Percentiles rank a stretch among this genome's conserved stretches.
Evolutionary conservation across 2,329 filamentous ascomycete species (phyloP).

Genomic region (Penicillium expansum): DNA sequence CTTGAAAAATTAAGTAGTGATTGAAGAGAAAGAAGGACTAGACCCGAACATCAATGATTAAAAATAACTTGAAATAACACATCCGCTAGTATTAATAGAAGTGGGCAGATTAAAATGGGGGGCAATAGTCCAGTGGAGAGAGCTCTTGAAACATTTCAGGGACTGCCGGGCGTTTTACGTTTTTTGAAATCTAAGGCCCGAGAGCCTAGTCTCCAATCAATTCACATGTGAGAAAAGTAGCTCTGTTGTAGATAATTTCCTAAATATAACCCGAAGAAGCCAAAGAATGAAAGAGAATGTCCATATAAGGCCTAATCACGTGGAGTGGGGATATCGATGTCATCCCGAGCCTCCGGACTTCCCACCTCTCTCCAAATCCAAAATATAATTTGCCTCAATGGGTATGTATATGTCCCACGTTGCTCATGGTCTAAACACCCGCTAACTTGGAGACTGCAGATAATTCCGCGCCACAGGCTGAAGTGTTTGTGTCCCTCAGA

Average conservation of each 20-base stretch:
- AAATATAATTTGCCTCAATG: not conserved
- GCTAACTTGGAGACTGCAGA: slow-evolving; percentile 21
- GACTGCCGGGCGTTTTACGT: slow-evolving; percentile 5
- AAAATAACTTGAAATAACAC: slow-evolving; percentile 11
- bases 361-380: not conserved
- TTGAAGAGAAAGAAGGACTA: not conserved
- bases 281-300: slow-evolving; percentile 1
- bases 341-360: slow-evolving; percentile 11
- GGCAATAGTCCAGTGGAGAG: slow-evolving; percentile 22
- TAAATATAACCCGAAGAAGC: not conserved
- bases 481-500: slow-evolving; percentile 33
- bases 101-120: slow-evolving; percentile 24
- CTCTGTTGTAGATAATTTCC: not conserved
- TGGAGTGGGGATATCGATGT: slow-evolving; percentile 14
- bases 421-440: not conserved
- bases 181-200: slow-evolving; percentile 1
- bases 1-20: not conserved
- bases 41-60: not conserved
- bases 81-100: slow-evolving; percentile 10
- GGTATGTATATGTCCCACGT: slow-evolving; percentile 22
- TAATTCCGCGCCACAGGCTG: slow-evolving; percentile 29
- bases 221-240: not conserved
- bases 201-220: not conserved
- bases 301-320: slow-evolving; percentile 14
- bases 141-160: slow-evolving; percentile 12